Base-by-base conservation (phyloP, 148 eudicot genomes). In the Polygonum maritimum region DNA sequence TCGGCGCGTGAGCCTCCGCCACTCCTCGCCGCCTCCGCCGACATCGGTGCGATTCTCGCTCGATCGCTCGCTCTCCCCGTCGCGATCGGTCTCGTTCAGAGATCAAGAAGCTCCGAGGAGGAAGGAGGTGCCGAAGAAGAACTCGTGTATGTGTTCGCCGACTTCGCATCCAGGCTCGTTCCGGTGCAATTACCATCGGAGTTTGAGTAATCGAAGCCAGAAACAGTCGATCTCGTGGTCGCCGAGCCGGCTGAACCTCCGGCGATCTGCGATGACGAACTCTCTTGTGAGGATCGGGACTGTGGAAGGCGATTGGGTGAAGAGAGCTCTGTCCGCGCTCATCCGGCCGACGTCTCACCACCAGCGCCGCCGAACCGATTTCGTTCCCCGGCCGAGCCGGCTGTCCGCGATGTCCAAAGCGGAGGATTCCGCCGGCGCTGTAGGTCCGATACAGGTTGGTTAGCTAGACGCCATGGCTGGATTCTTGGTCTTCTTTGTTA, bases 221-320 rank as follows among this genome's bases (percentile, higher is more conserved):
- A 26, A 12, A 3, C 77, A 71, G 19, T 39, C 80, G 67, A 31
- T 52, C 76, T 51, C 87, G 76, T 84, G 73, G 47, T 76, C 80
- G 60, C 79, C 87, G 31, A 83, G 71, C 55, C 71, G 88, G 6
- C 57, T 89, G 76, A 84, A 86, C 21, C 81, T 83, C 45, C 81
- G 87, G 72, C 76, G 92, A 74, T 89, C 92, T 2, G 92, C 92
- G 69, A 89, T 89, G 90, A 89, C 92, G 75, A 89, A 89, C 63
- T 89, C 92, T 62, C 81, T 89, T 2, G 92, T 89, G 2, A 47
- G 92, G 31, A 89, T 89, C 40, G 92, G 90, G 7, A 84, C 92
- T 0, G 92, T 87, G n/a, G 92, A 89, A 78, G 92, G 92, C 3
- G 92, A 89, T 79, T 81, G 86, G 87, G 87, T 85, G 75, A 84